A percentile compares a stretch with the other conserved stretches of the same genome.
Evolutionary conservation across 371 early-diverging fungal genomes (phyloP).

Genomic region (Haplosporangium sp.): DNA sequence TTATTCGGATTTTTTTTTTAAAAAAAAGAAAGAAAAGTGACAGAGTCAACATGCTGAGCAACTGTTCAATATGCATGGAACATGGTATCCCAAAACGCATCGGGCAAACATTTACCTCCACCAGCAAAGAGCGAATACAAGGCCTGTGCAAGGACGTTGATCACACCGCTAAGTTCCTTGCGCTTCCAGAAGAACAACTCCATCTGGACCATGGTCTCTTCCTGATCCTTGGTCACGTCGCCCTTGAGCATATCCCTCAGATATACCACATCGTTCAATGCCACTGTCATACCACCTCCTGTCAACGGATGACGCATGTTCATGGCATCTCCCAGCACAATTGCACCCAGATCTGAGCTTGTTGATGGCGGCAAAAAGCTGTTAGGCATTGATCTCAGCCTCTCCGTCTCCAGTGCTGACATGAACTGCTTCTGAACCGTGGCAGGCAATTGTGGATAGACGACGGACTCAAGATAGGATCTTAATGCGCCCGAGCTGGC

Average conservation of each 20-base stretch:
- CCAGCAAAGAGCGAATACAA: slow-evolving; percentile 91
- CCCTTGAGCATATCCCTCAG: slow-evolving; percentile 61
- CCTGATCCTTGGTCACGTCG: slow-evolving; percentile 64
- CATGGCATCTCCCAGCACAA: slow-evolving; percentile 92
- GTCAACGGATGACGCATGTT: slow-evolving; percentile 97
- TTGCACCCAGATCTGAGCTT: slow-evolving; percentile 69
- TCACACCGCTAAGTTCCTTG: slow-evolving; percentile 78
- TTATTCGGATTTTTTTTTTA: slow-evolving; percentile 17
- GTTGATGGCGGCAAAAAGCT: slow-evolving; percentile 83
- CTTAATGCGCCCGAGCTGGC: slow-evolving; percentile 42
- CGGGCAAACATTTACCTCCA: slow-evolving; percentile 54
- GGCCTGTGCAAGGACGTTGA: slow-evolving; percentile 93
- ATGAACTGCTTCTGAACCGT: slow-evolving; percentile 71
- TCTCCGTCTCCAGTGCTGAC: slow-evolving; percentile 76
- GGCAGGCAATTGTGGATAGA: slow-evolving; percentile 80
- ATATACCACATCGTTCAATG: slow-evolving; percentile 87
- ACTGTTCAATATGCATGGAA: background rate
- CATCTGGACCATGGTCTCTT: slow-evolving; percentile 68
- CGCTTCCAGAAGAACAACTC: slow-evolving; percentile 80
- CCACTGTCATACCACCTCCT: slow-evolving; percentile 97
- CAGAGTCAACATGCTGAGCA: slow-evolving; percentile 1
- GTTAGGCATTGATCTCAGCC: slow-evolving; percentile 91
- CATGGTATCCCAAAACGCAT: background rate
- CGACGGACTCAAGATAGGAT: slow-evolving; percentile 66
- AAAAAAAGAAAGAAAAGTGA: slow-evolving; percentile 4